Percentiles rank a stretch among this genome's conserved stretches.
These are phyloP conservation scores for Aspergillus viridinutans DNA, from an alignment of 2,329 filamentous ascomycete genomes.

Conservation along the genomic window DNA sequence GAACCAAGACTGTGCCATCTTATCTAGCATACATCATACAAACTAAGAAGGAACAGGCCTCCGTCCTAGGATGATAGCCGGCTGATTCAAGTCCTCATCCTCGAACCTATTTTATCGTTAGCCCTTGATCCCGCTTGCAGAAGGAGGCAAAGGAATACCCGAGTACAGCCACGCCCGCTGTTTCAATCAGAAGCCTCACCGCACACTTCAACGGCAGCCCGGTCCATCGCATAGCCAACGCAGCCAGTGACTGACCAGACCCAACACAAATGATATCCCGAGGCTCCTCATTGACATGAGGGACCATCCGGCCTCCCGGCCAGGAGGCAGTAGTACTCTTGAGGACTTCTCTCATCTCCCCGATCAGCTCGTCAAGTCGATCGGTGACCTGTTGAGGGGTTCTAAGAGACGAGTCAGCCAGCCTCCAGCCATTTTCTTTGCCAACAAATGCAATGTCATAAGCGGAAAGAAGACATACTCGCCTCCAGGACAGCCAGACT, in stretches of 20 bases:
- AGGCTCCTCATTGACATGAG: background rate
- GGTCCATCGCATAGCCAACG: conserved; percentile 15
- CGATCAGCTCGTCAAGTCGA: conserved; percentile 8
- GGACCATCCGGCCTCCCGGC: conserved; percentile 5
- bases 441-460: background rate
- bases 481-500: conserved; percentile 55
- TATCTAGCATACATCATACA: background rate
- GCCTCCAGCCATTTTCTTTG: background rate
- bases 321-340: conserved; percentile 1
- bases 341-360: conserved; percentile 7
- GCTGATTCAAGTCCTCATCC: conserved; percentile 7
- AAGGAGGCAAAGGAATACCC: conserved; percentile 7
- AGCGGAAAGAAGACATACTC: conserved; percentile 40
- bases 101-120: conserved; percentile 10
- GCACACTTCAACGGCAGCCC: conserved; percentile 7
- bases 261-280: conserved; percentile 15
- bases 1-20: background rate
- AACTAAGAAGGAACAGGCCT: background rate
- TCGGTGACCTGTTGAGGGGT: conserved; percentile 6
- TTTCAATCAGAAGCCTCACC: conserved; percentile 12
- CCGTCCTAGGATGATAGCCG: conserved; percentile 7
- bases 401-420: background rate
- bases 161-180: conserved; percentile 13
- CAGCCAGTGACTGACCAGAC: conserved; percentile 14
- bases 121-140: background rate